phyloP scores from a whole-genome alignment of 1,284 basidiomycete species.

The Sporisorium graminicola region DNA sequence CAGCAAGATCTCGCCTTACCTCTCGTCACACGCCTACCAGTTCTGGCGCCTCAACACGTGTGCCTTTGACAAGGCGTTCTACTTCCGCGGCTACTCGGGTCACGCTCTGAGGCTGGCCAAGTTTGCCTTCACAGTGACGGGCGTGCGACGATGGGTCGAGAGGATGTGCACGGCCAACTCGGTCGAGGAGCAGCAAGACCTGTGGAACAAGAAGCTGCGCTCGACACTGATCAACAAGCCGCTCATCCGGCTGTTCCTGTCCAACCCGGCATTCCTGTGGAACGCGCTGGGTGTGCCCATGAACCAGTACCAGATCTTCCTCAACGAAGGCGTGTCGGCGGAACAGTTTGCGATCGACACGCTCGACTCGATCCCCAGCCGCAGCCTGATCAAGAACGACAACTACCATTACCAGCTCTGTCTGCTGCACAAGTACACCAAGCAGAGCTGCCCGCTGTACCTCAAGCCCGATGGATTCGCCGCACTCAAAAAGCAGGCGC shows the following conservation, averaged over 20 bases:
- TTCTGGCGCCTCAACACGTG: conserved; percentile 80
- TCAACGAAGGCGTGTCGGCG: conserved; percentile 75
- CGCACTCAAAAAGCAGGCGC: conserved; percentile 74
- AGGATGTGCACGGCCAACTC: conserved; percentile 75
- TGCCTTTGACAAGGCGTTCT: conserved; percentile 79
- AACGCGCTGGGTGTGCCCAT: conserved; percentile 83
- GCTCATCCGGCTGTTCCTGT: conserved; percentile 75
- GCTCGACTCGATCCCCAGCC: conserved; percentile 64
- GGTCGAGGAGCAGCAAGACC: conserved; percentile 76
- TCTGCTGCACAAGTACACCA: conserved; percentile 78
- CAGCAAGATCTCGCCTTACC: conserved; percentile 77
- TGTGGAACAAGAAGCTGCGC: conserved; percentile 77
- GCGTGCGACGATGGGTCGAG: conserved; percentile 76
- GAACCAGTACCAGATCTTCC: conserved; percentile 80
- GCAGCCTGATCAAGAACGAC: conserved; percentile 60
- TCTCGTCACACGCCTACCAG: conserved; percentile 81
- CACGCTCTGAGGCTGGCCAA: conserved; percentile 77
- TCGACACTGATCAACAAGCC: conserved; percentile 79
- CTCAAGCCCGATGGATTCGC: conserved; percentile 79
- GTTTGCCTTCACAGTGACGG: conserved; percentile 76
- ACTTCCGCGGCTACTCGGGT: conserved; percentile 79
- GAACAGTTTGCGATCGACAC: conserved; percentile 69
- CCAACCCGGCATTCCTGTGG: conserved; percentile 78
- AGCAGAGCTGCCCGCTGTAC: conserved; percentile 80
- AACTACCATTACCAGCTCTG: conserved; percentile 71